These are phyloP conservation scores for Fagus sylvatica DNA, from an alignment of 306 rosid genomes.

Conservation along the genomic window DNA sequence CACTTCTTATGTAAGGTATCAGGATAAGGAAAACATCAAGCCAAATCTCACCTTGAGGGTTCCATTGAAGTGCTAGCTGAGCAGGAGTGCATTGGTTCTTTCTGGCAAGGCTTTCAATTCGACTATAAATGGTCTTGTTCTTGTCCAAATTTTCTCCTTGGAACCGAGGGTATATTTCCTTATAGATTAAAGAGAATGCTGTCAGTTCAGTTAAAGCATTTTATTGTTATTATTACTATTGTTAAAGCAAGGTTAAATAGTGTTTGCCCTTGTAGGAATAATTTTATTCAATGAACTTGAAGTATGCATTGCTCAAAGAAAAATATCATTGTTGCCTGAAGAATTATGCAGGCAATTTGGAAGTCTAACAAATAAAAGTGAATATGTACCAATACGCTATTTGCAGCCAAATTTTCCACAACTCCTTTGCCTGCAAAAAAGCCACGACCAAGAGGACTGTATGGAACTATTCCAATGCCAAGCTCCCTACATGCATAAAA, in stretches of 20 bases:
- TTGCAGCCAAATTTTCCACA: constrained; percentile 45
- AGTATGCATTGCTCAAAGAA: neutral
- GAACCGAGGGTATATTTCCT: constrained; percentile 60
- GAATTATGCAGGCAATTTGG: neutral
- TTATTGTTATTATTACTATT: neutral
- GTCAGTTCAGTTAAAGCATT: neutral
- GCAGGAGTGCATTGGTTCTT: constrained; percentile 54
- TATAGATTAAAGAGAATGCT: neutral
- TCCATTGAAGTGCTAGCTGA: constrained; percentile 74
- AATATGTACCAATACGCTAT: constrained; percentile 44
- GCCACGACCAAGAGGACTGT: constrained; percentile 81
- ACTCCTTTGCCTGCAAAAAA: constrained; percentile 75
- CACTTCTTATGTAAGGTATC: too few relatives aligned
- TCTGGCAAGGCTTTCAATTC: constrained; percentile 47
- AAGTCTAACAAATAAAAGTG: neutral
- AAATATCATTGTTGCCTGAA: neutral
- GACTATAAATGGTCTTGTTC: constrained; percentile 50
- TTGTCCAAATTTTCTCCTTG: constrained; percentile 41
- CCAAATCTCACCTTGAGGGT: too few relatives aligned
- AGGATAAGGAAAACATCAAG: too few relatives aligned
- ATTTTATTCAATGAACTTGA: neutral
- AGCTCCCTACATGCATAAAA: constrained; percentile 51
- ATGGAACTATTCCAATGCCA: constrained; percentile 81
- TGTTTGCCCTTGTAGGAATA: neutral
- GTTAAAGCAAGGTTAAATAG: too few relatives aligned